phyloP scores from a whole-genome alignment of 768 basidiomycete genomes.

The Mycena alexandri region DNA sequence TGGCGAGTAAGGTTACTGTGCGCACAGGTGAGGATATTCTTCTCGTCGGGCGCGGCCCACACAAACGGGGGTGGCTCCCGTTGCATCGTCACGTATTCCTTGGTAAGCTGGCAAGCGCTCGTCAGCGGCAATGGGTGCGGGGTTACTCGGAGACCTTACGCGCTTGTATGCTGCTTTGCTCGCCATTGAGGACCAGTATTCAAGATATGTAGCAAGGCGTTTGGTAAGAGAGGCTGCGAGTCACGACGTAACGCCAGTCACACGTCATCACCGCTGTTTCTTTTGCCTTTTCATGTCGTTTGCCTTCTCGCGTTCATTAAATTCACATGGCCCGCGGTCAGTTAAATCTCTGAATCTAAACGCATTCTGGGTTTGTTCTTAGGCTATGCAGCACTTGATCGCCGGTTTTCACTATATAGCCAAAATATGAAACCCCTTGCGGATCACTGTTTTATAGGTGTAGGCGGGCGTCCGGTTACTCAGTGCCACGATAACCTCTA shows the following conservation, averaged over 20 bases:
- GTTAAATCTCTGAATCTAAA: neutral
- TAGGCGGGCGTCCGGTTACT: neutral
- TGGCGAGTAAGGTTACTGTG: neutral
- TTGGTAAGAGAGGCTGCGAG: conserved; percentile 11
- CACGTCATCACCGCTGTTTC: conserved; percentile 5
- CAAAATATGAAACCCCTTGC: neutral
- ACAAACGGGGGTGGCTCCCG: conserved; percentile 95
- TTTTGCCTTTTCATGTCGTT: neutral
- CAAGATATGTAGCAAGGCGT: conserved; percentile 17
- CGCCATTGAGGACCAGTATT: conserved; percentile 65
- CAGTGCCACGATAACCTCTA: neutral
- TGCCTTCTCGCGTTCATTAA: neutral
- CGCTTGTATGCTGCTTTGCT: conserved; percentile 90
- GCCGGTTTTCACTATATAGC: neutral
- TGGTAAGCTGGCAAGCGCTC: conserved; percentile 66
- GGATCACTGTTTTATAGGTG: neutral
- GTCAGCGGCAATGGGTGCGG: conserved; percentile 18
- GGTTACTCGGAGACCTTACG: conserved; percentile 53
- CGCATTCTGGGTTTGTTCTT: neutral
- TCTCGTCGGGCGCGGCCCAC: conserved; percentile 96
- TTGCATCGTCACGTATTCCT: conserved; percentile 95
- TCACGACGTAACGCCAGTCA: conserved; percentile 6
- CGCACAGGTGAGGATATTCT: conserved; percentile 96
- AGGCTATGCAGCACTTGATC: conserved; percentile 23
- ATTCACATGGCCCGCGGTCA: neutral